Base-by-base conservation (phyloP, 1,284 basidiomycete species). In the Sanguinoderma infundibulare region DNA sequence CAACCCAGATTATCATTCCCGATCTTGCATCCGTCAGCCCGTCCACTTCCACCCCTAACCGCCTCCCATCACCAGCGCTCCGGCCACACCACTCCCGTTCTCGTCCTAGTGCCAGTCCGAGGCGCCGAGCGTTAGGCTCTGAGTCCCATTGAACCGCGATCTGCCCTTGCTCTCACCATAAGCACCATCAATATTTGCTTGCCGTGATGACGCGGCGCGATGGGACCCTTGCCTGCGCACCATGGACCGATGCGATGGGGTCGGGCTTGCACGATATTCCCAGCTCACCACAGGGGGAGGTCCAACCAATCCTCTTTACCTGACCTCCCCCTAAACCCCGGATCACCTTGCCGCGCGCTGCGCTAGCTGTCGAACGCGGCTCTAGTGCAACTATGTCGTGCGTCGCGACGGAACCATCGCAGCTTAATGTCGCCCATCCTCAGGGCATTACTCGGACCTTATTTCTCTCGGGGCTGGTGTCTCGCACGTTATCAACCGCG, bases 1-100 rank as follows among this genome's bases (percentile, higher is more conserved):
- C 60, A 24, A 35, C 50, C 30, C 66, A 64, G 61, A 65, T 67
- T 38, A 52, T 56, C 60, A 68, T 72, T 63, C 70, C 71, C 30
- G 62, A 68, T 52, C 65, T 70, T 54, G 54, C 40, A 30, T n/a
- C 24, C 38, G 49, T 34, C 49, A 49, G 26, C 52, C 15, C 22
- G 12, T 3, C 7, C 35, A 6, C 44, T 26, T n/a, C 35, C 42
- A 3, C 47, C 51, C 32, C 40, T 12, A 53, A 52, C 22, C 40
- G 39, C 22, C 38, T 57, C 63, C 56, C 64, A 53, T 57, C 67
- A 30, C 69, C 65, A 34, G 61, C 62, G 60, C 67, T 56, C 57
- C 53, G 38, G 57, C 42, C 42, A 47, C 63, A 42, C 59, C 30
- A 32, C 14, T 35, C 63, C 54, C 55, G 65, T 63, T 36, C 64